A percentile compares a stretch with the other conserved stretches of the same genome.
Evolutionary conservation across 768 basidiomycete genomes (phyloP).

Genomic region (Serendipita indica): DNA sequence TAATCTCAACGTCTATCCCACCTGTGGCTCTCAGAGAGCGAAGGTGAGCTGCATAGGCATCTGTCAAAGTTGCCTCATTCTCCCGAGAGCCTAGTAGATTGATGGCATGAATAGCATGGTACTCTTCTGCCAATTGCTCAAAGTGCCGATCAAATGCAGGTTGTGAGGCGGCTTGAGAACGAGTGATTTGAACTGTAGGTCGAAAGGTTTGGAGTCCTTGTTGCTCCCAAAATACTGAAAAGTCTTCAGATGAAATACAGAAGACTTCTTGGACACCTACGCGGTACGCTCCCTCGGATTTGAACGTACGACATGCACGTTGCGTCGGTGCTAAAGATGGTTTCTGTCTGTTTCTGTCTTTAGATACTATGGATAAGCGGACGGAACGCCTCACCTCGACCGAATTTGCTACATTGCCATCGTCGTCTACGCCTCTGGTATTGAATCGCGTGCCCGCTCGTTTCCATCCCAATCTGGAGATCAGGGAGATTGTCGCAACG

Average conservation of each 20-base stretch:
- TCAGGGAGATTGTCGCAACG: conserved; percentile 61
- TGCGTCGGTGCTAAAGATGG: conserved; percentile 71
- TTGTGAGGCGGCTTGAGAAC: conserved; percentile 80
- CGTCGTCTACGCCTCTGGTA: conserved; percentile 89
- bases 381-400: conserved; percentile 54
- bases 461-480: conserved; percentile 85
- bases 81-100: conserved; percentile 88
- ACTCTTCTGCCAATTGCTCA: conserved; percentile 69
- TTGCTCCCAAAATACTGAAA: conserved; percentile 94
- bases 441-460: conserved; percentile 96
- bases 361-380: background rate
- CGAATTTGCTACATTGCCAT: conserved; percentile 89
- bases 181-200: conserved; percentile 85
- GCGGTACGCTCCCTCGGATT: conserved; percentile 86
- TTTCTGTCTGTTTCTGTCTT: conserved; percentile 53
- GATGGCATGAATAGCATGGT: conserved; percentile 70
- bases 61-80: conserved; percentile 73
- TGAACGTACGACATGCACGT: conserved; percentile 87
- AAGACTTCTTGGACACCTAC: conserved; percentile 35
- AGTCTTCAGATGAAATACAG: conserved; percentile 10
- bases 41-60: conserved; percentile 71
- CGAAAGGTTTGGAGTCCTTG: conserved; percentile 91
- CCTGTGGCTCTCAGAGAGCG: conserved; percentile 40
- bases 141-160: conserved; percentile 96
- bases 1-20: conserved; percentile 58